A percentile compares a stretch with the other conserved stretches of the same genome.
Evolutionary conservation across 2,329 filamentous ascomycete species (phyloP).

Genomic region (Emmonsia crescens): DNA sequence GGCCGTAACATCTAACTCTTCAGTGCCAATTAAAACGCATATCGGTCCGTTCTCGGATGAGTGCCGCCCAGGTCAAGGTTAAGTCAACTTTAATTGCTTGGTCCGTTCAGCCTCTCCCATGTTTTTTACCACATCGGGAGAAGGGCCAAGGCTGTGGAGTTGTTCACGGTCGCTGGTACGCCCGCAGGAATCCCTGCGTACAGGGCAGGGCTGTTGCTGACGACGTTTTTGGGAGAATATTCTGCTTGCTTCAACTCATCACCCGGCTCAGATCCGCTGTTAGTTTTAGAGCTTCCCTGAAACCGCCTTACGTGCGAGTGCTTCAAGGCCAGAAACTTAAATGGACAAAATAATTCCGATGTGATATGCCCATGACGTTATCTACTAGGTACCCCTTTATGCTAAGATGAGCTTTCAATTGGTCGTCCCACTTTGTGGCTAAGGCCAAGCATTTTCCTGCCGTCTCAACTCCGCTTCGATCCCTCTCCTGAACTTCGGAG

Average conservation of each 20-base stretch:
- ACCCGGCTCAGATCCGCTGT: background rate
- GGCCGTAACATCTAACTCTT: no score
- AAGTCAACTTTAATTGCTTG: background rate
- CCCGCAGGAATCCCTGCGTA: no score
- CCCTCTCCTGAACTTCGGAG: background rate
- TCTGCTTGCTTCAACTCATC: background rate
- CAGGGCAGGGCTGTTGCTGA: background rate
- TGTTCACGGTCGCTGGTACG: no score
- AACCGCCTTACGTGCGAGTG: background rate
- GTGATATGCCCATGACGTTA: background rate
- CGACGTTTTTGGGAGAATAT: background rate
- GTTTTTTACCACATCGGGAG: background rate
- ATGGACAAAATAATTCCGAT: background rate
- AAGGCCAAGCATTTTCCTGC: background rate
- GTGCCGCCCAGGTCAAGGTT: background rate
- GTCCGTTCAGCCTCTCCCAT: background rate
- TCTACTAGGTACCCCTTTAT: no score
- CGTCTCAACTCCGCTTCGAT: background rate
- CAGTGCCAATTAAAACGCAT: background rate
- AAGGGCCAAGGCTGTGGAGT: background rate
- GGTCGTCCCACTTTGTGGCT: background rate
- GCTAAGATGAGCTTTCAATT: background rate
- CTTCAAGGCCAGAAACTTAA: background rate
- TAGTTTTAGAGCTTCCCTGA: background rate
- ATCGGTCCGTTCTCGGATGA: background rate